Percentiles rank a stretch among this genome's conserved stretches.
Conservation (phyloP, 2,329 filamentous ascomycete species). For the Aschersonia sp. region DNA sequence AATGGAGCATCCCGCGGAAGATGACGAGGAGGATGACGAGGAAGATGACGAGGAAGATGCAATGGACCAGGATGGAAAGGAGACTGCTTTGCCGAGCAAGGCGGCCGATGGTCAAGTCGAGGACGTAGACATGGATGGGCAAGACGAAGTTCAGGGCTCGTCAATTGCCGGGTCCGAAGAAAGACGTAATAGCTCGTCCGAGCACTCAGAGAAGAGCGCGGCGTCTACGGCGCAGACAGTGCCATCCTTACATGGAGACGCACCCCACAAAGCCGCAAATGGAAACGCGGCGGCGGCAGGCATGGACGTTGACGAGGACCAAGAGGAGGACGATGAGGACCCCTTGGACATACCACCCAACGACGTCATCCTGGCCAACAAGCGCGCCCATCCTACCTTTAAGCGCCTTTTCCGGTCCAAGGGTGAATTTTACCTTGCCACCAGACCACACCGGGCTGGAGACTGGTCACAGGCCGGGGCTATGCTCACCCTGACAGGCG, state of each 20-base stretch:
- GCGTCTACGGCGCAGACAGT: conserved; percentile 10
- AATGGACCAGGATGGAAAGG: conserved; percentile 9
- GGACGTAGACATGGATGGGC: conserved; percentile 10
- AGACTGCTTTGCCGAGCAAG: not conserved
- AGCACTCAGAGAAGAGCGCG: conserved; percentile 10
- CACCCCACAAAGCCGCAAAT: not conserved
- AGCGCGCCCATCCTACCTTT: conserved; percentile 37
- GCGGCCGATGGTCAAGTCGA: not conserved
- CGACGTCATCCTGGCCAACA: conserved; percentile 35
- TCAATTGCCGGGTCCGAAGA: not conserved
- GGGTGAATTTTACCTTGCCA: conserved; percentile 45
- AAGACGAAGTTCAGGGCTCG: conserved; percentile 1
- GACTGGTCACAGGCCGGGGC: conserved; percentile 51
- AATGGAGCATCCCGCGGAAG: conserved; percentile 24
- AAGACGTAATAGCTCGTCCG: conserved; percentile 2
- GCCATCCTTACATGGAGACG: conserved; percentile 7
- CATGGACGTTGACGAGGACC: conserved; percentile 7
- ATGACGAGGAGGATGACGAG: conserved; percentile 18
- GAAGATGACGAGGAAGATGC: conserved; percentile 12
- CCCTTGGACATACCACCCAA: conserved; percentile 19
- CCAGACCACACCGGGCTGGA: conserved; percentile 36
- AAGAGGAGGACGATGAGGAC: conserved; percentile 4
- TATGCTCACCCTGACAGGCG: conserved; percentile 45
- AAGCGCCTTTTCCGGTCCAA: conserved; percentile 46
- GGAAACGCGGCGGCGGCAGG: conserved; percentile 1